Evolutionary conservation across 257 asterid genomes (phyloP).

Genomic region (Nicotiana sylvestris): DNA sequence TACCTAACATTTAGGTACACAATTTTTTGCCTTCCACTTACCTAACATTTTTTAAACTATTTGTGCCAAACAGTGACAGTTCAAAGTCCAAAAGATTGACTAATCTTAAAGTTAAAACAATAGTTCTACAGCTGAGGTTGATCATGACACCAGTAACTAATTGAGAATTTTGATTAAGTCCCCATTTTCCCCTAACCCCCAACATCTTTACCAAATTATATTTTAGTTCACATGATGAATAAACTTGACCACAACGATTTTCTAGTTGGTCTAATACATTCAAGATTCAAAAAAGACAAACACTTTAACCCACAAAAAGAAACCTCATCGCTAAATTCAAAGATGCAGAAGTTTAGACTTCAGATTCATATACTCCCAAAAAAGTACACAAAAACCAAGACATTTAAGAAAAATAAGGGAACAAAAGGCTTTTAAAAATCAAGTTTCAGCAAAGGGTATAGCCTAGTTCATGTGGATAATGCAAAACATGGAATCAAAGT

Average conservation of each 20-base stretch:
- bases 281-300: neutral
- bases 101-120: neutral
- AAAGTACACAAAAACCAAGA: neutral
- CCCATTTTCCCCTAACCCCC: neutral
- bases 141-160: neutral
- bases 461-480: neutral
- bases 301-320: neutral
- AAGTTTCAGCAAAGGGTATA: neutral
- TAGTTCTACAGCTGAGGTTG: neutral
- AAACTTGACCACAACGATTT: neutral
- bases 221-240: neutral
- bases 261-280: neutral
- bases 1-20: neutral
- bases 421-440: too few species aligned
- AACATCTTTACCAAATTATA: neutral
- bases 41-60: neutral
- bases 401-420: neutral
- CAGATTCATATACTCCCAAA: neutral
- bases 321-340: neutral
- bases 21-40: neutral
- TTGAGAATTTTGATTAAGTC: neutral
- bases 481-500: neutral
- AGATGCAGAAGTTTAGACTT: neutral
- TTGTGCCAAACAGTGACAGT: neutral
- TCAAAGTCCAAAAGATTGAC: neutral